Base-by-base conservation (phyloP, 1,284 basidiomycete genomes). In the Cutaneotrichosporon cutaneum region DNA sequence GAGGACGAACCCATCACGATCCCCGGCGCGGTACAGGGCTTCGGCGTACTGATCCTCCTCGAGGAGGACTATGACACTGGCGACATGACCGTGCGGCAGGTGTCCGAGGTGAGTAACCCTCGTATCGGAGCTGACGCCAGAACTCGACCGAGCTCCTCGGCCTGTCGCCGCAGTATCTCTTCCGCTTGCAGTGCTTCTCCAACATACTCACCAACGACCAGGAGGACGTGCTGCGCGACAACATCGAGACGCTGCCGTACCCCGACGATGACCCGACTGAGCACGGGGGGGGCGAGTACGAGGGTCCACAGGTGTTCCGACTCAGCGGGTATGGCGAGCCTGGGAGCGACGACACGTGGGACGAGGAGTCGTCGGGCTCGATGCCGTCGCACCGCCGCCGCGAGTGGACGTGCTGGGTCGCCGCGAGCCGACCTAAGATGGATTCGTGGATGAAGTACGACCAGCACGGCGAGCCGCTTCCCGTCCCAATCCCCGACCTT, bases 1-100 rank as follows among this genome's bases (percentile, higher is more conserved):
- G 90, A 93, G 74, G 90, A 94, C 70, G 90, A 94, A 87, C 91
- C 91, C 0, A 94, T 95, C 56, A 86, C 87, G 11, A 88, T 88
- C 0, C 92, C 91, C 3, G 91, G 91, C 2, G 88, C 91, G 0
- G 85, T 94, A 0, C 92, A 95, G 79, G 87, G 87, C 0, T 95
- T 90, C 72, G 92, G 91, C 10, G 88, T 93, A 0, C 82, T 94
- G 18, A 84, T 94, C 54, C 90, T 86, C 0, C 80, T 93, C 1
- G 86, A 90, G 64, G 86, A 91, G 70, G 80, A 85, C 32, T 80
- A 83, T 13, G 85, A 88, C 2, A 80, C 81, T 3, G 87, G 83
- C 10, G 81, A 82, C 9, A 77, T 92, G 32, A 68, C 84, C 2
- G 88, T 94, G 18, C 84, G 88, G 11, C 92, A 93, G 71, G 89